phyloP scores from a whole-genome alignment of 2,329 filamentous ascomycete genomes.

The Monilinia laxa region DNA sequence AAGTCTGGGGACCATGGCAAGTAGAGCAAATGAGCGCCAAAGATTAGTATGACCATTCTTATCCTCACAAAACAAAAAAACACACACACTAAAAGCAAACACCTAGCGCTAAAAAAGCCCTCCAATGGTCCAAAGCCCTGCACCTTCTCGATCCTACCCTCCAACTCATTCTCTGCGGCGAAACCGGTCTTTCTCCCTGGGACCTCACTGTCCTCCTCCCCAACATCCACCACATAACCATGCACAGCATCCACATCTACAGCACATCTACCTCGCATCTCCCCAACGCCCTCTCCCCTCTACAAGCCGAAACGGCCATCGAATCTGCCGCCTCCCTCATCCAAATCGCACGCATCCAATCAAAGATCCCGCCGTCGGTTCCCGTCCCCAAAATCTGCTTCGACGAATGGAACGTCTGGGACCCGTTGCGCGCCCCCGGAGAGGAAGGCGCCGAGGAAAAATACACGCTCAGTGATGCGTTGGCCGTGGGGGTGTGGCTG shows the following conservation, averaged over 20 bases:
- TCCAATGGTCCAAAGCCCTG: conserved; percentile 58
- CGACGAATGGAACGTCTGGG: conserved; percentile 72
- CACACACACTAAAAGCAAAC: neutral
- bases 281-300: conserved; percentile 55
- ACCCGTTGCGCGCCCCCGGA: conserved; percentile 60
- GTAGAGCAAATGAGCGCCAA: conserved; percentile 57
- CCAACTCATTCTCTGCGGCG: conserved; percentile 62
- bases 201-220: conserved; percentile 62
- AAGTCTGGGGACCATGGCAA: conserved; percentile 50
- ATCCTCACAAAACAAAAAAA: neutral
- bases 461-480: conserved; percentile 63
- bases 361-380: conserved; percentile 41
- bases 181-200: conserved; percentile 61
- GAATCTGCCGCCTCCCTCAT: conserved; percentile 60
- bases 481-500: conserved; percentile 62
- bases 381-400: conserved; percentile 61
- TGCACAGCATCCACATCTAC: conserved; percentile 69
- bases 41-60: conserved; percentile 44
- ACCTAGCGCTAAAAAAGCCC: conserved; percentile 49
- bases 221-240: conserved; percentile 60
- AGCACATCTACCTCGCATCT: conserved; percentile 49
- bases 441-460: conserved; percentile 61
- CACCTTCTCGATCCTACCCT: conserved; percentile 60
- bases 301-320: conserved; percentile 64
- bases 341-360: conserved; percentile 62